Percentiles rank a stretch among this genome's conserved stretches.
phyloP scores from a whole-genome alignment of 805 yeast species.

The Lachancea fermentati region DNA sequence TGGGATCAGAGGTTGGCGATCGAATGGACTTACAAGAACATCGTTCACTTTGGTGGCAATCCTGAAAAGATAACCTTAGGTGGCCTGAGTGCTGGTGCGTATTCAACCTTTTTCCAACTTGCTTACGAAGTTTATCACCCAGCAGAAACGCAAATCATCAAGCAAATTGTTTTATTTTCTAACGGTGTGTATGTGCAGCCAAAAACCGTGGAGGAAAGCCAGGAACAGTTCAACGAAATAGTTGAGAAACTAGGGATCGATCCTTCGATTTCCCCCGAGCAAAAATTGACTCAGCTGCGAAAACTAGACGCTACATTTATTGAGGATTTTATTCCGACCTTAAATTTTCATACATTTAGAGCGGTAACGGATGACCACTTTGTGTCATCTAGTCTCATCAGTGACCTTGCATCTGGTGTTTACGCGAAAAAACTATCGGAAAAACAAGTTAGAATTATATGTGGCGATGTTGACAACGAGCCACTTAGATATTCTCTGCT shows the following conservation, averaged over 20 bases:
- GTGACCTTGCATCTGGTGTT: constrained; percentile 30
- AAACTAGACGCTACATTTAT: constrained; percentile 15
- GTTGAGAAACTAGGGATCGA: constrained; percentile 24
- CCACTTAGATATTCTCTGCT: constrained; percentile 29
- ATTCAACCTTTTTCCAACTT: constrained; percentile 38
- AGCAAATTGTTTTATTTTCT: constrained; percentile 34
- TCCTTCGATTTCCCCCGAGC: constrained; percentile 11
- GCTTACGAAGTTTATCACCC: constrained; percentile 40
- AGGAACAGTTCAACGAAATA: constrained; percentile 36
- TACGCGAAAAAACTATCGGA: constrained; percentile 22
- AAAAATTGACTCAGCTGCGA: constrained; percentile 22
- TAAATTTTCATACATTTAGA: constrained; percentile 33
- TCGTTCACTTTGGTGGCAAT: constrained; percentile 44
- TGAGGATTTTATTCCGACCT: constrained; percentile 24
- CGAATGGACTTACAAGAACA: constrained; percentile 41
- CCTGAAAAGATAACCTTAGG: constrained; percentile 37
- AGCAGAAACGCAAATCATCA: constrained; percentile 35
- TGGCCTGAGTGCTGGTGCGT: constrained; percentile 46
- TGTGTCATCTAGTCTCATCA: constrained; percentile 28
- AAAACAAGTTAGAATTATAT: constrained; percentile 21
- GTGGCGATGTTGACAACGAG: constrained; percentile 36
- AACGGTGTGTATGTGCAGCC: constrained; percentile 38
- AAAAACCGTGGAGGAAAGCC: constrained; percentile 32
- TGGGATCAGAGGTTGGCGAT: constrained; percentile 44
- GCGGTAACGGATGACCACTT: constrained; percentile 38